A percentile compares a stretch with the other conserved stretches of the same genome.
These are phyloP conservation scores for Aspergillus homomorphus DNA, from an alignment of 495 filamentous ascomycete genomes.

Conservation along the genomic window DNA sequence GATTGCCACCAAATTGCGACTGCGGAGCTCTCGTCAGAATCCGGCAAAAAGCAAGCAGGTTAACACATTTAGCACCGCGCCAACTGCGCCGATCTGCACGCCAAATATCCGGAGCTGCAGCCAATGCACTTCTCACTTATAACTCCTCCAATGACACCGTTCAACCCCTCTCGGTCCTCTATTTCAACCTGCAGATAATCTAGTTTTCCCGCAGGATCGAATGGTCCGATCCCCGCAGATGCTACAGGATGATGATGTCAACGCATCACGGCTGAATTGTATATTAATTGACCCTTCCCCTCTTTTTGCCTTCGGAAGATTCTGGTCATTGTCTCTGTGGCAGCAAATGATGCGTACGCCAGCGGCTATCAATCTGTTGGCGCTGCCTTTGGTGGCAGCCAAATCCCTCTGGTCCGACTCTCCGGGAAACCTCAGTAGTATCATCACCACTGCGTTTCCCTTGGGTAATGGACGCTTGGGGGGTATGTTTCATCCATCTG, in stretches of 20 bases:
- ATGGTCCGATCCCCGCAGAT: background rate
- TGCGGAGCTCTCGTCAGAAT: background rate
- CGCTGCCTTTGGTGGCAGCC: slow-evolving; percentile 1
- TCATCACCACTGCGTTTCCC: slow-evolving; percentile 31
- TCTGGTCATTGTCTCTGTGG: background rate
- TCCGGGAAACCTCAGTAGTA: slow-evolving; percentile 18
- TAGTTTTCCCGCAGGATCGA: background rate
- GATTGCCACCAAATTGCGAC: background rate
- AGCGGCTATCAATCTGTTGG: background rate
- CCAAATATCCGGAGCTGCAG: background rate
- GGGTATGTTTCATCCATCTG: slow-evolving; percentile 3
- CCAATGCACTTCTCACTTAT: background rate
- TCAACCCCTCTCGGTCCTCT: background rate
- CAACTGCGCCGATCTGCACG: too few species aligned
- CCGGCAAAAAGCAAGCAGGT: background rate
- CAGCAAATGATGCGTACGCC: background rate
- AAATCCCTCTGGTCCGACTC: slow-evolving; percentile 22
- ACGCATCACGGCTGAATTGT: background rate
- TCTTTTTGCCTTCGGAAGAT: background rate
- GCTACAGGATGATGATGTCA: background rate
- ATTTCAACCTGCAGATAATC: background rate
- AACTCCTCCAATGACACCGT: slow-evolving; percentile 1
- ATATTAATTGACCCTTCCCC: background rate
- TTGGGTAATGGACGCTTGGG: slow-evolving; percentile 39
- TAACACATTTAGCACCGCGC: background rate